Conservation (phyloP, 169 alveolate genomes). For the Cryptosporidium andersoni region DNA sequence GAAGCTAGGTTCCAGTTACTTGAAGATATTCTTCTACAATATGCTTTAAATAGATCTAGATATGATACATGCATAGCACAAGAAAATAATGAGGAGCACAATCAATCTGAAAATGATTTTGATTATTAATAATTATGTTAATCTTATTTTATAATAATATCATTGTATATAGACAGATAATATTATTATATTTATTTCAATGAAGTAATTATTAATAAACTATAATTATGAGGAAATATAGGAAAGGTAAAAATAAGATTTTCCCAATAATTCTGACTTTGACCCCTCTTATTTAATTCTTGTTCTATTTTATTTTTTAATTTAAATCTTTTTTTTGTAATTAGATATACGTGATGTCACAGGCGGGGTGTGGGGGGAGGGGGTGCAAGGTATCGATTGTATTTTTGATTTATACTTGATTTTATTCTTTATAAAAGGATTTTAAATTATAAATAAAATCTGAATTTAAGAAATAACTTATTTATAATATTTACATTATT, state of each 20-base stretch:
- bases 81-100: not conserved
- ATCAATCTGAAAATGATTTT: not conserved
- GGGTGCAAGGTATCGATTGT: too few relatives aligned
- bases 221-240: not conserved
- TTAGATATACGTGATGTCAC: too few relatives aligned
- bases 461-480: too few relatives aligned
- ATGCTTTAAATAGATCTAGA: constrained; percentile 60
- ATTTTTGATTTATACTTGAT: too few relatives aligned
- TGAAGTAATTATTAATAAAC: not conserved
- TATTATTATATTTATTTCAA: not conserved
- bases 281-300: too few relatives aligned
- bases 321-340: too few relatives aligned
- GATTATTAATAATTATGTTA: not conserved
- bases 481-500: too few relatives aligned
- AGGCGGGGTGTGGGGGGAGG: too few relatives aligned
- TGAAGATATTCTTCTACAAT: constrained; percentile 63
- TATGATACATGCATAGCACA: constrained; percentile 22
- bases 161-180: not conserved
- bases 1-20: constrained; percentile 59
- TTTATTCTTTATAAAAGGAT: too few relatives aligned
- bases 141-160: not conserved
- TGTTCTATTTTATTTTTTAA: too few relatives aligned
- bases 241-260: not conserved
- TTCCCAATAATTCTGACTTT: not conserved
- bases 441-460: too few relatives aligned